Percentiles rank a stretch among this genome's conserved stretches.
phyloP scores from a whole-genome alignment of 345 rosid species.

The Populus ilicifolia region DNA sequence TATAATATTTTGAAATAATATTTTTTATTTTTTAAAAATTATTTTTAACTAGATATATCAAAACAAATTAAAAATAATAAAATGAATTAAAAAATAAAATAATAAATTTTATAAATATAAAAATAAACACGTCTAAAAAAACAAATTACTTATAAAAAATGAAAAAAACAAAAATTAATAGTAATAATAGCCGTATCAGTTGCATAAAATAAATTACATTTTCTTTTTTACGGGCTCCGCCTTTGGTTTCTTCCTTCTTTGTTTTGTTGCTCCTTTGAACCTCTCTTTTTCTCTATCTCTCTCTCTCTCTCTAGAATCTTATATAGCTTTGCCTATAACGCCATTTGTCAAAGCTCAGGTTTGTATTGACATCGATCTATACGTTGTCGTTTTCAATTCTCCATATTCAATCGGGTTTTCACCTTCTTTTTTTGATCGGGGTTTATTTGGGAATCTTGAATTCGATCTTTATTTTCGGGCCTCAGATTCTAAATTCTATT shows the following conservation, averaged over 20 bases:
- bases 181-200: background rate
- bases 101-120: too few species aligned
- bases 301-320: constrained; percentile 46
- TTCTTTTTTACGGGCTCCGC: constrained; percentile 24
- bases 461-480: constrained; percentile 32
- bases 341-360: constrained; percentile 40
- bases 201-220: background rate
- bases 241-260: constrained; percentile 20
- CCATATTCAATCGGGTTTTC: constrained; percentile 13
- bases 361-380: constrained; percentile 42
- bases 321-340: constrained; percentile 36
- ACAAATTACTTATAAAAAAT: background rate
- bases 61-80: too few species aligned
- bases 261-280: constrained; percentile 39
- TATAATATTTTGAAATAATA: too few species aligned
- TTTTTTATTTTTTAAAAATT: too few species aligned
- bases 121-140: background rate
- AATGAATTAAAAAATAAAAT: too few species aligned
- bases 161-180: constrained; percentile 3
- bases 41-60: too few species aligned
- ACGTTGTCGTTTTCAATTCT: constrained; percentile 9
- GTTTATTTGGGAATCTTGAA: constrained; percentile 20
- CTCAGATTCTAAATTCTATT: constrained; percentile 15
- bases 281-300: constrained; percentile 34
- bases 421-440: constrained; percentile 46